A percentile compares a stretch with the other conserved stretches of the same genome.
Conservation (phyloP, 208 protist genomes). For the Trypanosoma grayi region DNA sequence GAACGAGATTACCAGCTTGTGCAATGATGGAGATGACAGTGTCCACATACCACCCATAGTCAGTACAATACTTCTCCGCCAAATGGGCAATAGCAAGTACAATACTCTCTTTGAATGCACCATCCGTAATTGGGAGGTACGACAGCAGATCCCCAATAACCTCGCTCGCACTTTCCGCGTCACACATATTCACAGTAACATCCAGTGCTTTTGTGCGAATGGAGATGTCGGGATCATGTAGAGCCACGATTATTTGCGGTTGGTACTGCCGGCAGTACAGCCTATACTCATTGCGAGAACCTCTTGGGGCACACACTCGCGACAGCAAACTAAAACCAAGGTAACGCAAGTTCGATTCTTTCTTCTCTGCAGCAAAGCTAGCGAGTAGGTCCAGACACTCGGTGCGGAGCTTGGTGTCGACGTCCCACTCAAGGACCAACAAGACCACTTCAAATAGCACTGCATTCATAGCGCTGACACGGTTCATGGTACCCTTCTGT, state of each 20-base stretch:
- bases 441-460: conserved; percentile 97
- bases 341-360: conserved; percentile 91
- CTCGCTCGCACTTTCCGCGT: conserved; percentile 80
- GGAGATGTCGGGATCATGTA: conserved; percentile 96
- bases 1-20: conserved; percentile 95
- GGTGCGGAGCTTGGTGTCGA: conserved; percentile 76
- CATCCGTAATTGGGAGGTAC: conserved; percentile 90
- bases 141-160: conserved; percentile 94
- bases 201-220: conserved; percentile 97
- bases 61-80: conserved; percentile 94
- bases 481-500: conserved; percentile 90
- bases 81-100: conserved; percentile 96
- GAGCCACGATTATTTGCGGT: conserved; percentile 85
- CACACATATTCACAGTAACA: conserved; percentile 97
- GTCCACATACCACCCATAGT: conserved; percentile 96
- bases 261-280: conserved; percentile 89
- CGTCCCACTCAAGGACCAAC: conserved; percentile 89
- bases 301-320: conserved; percentile 27
- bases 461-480: conserved; percentile 96
- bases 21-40: conserved; percentile 95
- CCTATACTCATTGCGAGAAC: conserved; percentile 62
- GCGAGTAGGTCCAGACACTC: conserved; percentile 83
- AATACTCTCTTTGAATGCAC: conserved; percentile 92
- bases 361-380: conserved; percentile 86
- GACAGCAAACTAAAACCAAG: conserved; percentile 87